Percentiles rank a stretch among this genome's conserved stretches.
Conservation (phyloP, 2,329 filamentous ascomycete species). For the Trichoderma koningii region DNA sequence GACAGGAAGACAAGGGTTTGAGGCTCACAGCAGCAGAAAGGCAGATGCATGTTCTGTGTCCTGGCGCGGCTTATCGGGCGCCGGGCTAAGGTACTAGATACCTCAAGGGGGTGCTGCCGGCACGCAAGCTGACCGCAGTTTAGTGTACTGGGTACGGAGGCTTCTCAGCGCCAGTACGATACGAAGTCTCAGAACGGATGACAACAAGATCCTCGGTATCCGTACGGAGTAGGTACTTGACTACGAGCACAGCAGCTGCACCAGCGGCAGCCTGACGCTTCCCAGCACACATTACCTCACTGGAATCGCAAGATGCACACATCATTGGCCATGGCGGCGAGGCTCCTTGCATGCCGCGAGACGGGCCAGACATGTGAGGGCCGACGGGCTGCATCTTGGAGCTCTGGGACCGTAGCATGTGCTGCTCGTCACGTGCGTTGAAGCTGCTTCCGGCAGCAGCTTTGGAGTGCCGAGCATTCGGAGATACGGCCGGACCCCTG, state of each 20-base stretch:
- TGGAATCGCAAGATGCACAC: neutral
- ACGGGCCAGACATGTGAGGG: neutral
- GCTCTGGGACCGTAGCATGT: neutral
- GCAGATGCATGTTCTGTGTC: neutral
- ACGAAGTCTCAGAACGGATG: neutral
- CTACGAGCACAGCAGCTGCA: neutral
- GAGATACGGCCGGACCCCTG: neutral
- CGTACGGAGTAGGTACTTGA: neutral
- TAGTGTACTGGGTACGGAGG: neutral
- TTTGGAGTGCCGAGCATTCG: neutral
- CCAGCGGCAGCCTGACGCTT: neutral
- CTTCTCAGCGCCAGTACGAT: neutral
- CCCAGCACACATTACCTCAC: neutral
- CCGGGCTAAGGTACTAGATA: neutral
- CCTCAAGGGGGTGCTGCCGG: neutral
- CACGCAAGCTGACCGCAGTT: neutral
- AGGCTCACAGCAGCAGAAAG: neutral
- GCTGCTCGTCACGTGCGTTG: constrained; percentile 2
- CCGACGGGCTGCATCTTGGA: constrained; percentile 14
- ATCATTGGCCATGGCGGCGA: neutral
- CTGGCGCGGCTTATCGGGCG: too few relatives aligned
- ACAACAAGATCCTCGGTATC: neutral
- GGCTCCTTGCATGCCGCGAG: constrained; percentile 15
- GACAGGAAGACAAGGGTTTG: neutral
- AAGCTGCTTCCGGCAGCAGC: constrained; percentile 9